Conservation (phyloP, 2,329 filamentous ascomycete species). For the Tolypocladium cylindrosporum region DNA sequence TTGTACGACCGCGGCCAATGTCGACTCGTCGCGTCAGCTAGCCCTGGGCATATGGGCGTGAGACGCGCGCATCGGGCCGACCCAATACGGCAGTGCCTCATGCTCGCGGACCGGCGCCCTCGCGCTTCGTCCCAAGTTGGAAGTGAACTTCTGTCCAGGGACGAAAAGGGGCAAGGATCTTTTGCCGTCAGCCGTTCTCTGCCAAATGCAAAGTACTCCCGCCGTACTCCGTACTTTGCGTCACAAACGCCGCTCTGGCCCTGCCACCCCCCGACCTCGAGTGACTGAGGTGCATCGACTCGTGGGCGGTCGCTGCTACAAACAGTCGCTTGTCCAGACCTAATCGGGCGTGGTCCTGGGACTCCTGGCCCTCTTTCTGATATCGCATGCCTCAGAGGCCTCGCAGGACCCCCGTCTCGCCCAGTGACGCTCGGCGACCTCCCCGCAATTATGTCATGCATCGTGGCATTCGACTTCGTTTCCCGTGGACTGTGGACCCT, state of each 20-base stretch:
- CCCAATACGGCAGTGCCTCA: background rate
- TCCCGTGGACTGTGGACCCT: background rate
- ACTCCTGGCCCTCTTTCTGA: slow-evolving; percentile 1
- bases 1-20: background rate
- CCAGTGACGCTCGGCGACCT: slow-evolving; percentile 5
- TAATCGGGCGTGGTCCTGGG: slow-evolving; percentile 3
- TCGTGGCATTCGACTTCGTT: slow-evolving; percentile 18
- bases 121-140: background rate
- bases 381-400: background rate
- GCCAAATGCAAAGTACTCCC: background rate
- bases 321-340: slow-evolving; percentile 1
- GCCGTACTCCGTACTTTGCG: background rate
- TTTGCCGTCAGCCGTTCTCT: background rate
- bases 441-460: slow-evolving; percentile 38
- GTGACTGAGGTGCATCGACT: background rate
- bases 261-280: background rate
- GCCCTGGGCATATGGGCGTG: background rate
- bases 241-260: background rate
- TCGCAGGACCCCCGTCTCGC: background rate
- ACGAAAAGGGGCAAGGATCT: background rate
- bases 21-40: background rate
- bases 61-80: background rate
- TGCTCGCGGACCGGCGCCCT: background rate
- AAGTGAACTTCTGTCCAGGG: background rate
- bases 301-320: background rate